Conservation (phyloP, 257 asterid genomes). For the Plectranthus barbatus region DNA sequence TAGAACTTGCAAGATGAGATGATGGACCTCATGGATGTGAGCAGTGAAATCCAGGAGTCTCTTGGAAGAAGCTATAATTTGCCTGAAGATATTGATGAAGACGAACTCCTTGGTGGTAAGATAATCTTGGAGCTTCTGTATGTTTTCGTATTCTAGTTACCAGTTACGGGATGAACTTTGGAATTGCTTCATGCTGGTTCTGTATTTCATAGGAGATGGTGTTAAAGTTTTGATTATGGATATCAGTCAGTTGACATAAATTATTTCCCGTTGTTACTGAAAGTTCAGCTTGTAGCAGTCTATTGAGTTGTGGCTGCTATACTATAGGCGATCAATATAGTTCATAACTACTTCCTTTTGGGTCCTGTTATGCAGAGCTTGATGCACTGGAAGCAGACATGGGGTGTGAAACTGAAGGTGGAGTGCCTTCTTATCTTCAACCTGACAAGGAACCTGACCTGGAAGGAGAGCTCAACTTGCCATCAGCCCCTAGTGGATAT, state of each 20-base stretch:
- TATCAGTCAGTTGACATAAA: not conserved
- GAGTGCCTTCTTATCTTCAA: constrained; percentile 68
- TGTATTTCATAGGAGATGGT: not conserved
- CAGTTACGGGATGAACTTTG: not conserved
- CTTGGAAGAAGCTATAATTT: constrained; percentile 73
- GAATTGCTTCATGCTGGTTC: not conserved
- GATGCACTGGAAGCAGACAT: constrained; percentile 84
- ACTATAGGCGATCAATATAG: not conserved
- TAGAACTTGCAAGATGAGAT: constrained; percentile 84
- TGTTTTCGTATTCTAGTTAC: not conserved
- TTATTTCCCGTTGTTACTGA: too few species aligned
- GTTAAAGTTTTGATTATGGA: not conserved
- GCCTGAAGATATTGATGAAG: constrained; percentile 81
- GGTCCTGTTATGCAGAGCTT: constrained; percentile 44
- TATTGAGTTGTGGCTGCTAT: not conserved
- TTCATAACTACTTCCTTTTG: not conserved
- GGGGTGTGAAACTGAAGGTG: constrained; percentile 62
- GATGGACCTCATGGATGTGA: constrained; percentile 84
- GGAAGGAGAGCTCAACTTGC: constrained; percentile 57
- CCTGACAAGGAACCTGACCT: constrained; percentile 55
- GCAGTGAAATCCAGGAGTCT: constrained; percentile 66
- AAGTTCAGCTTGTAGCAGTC: not conserved
- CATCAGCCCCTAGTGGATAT: constrained; percentile 63
- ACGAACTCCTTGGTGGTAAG: constrained; percentile 74
- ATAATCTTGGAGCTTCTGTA: not conserved